Base-by-base conservation (phyloP, 2,329 filamentous ascomycete genomes). In the Phyllachora maydis region DNA sequence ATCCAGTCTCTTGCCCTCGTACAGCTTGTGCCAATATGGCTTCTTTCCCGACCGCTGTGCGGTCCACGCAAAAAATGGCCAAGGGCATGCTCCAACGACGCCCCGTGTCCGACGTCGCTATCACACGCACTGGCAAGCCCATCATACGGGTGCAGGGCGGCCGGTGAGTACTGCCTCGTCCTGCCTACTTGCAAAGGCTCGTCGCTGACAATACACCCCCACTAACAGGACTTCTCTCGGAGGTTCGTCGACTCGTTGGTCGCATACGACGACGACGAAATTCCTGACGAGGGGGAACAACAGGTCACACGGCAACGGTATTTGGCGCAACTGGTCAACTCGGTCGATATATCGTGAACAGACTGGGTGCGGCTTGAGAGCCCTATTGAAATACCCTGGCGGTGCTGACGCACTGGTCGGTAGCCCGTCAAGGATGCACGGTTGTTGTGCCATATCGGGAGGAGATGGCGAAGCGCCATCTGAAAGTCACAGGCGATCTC, bases 271-370 rank as follows among this genome's bases (percentile, higher is more conserved):
- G 8, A 3, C 14, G 29, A 23, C 25, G 29, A 36, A 37, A 33
- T 21, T 37, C 35, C 17, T 35, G 33, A n/a, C 33, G 37, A 20
- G 35, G 35, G 16, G 35, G 11, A 7, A 14, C 15, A 11, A 7
- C 50, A 81, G 85, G 85, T 36, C 82, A 95, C 54, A 93, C 83
- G 32, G 85, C 78, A 31, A 98, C 88, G 28, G 85, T 98, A 40
- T 98, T 98, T 54, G 88, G 88, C 52, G 88, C 88, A 42, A 93
- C 83, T 31, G 88, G 88, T 34, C 85, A 91, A 49, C 58, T 98
- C 26, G 88, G 88, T 45, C 72, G 88, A 45, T 98, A 98, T 50
- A 91, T 98, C 45, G 88, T 98, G 45, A 92, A 93, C 56, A 68
- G 81, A 48, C 64, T 98, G 45, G 82, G 82, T 63, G 46, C 34